phyloP scores from a whole-genome alignment of 805 yeast species.

The Kuraishia ogatae region DNA sequence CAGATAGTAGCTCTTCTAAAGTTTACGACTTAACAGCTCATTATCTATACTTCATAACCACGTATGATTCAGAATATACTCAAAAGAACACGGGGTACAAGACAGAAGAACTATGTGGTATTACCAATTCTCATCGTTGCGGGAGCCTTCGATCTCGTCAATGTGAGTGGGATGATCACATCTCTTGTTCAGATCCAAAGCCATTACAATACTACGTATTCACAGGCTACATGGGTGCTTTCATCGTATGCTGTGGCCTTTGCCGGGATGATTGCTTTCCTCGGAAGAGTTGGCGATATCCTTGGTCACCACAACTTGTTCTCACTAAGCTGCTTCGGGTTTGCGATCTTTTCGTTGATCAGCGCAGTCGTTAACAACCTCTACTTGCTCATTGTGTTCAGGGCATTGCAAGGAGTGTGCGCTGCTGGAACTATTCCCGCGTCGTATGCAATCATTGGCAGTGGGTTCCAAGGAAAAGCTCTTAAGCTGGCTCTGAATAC shows the following conservation, averaged over 20 bases:
- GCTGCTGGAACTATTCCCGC: slow-evolving; percentile 33
- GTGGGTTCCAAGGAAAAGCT: slow-evolving; percentile 18
- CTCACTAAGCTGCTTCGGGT: slow-evolving; percentile 13
- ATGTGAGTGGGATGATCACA: not conserved
- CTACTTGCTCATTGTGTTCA: slow-evolving; percentile 28
- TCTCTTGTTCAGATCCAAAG: not conserved
- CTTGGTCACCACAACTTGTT: slow-evolving; percentile 22
- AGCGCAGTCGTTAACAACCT: slow-evolving; percentile 27
- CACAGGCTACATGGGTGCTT: slow-evolving; percentile 19
- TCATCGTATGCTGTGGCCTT: slow-evolving; percentile 27
- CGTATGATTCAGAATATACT: not conserved
- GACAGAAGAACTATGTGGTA: not conserved
- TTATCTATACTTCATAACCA: not conserved
- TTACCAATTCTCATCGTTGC: not conserved
- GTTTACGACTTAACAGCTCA: too few relatives aligned
- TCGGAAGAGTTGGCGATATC: slow-evolving; percentile 27
- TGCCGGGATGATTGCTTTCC: slow-evolving; percentile 26
- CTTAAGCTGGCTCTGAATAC: slow-evolving; percentile 18
- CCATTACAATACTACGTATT: not conserved
- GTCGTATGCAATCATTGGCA: slow-evolving; percentile 23
- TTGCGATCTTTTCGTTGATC: slow-evolving; percentile 20
- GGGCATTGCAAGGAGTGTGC: slow-evolving; percentile 36
- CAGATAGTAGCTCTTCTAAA: not conserved
- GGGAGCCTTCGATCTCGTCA: not conserved
- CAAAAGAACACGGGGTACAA: not conserved